These are phyloP conservation scores for Coemansia sp. DNA, from an alignment of 371 early-diverging fungal species.

Conservation along the genomic window DNA sequence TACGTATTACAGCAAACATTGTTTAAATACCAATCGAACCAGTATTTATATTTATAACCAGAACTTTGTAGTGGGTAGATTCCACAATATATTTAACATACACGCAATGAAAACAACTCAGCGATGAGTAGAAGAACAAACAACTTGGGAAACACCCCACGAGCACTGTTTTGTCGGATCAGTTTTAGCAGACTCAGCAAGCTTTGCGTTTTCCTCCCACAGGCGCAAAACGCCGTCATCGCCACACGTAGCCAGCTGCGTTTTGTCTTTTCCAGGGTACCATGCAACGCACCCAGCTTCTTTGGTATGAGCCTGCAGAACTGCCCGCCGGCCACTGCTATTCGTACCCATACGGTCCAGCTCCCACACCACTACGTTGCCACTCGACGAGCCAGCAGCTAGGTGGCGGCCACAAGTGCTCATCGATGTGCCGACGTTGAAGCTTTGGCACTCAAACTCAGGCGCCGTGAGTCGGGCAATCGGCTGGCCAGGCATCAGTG, in stretches of 20 bases:
- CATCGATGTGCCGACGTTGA: constrained; percentile 26
- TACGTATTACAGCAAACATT: no score
- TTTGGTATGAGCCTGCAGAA: constrained; percentile 41
- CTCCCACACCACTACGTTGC: constrained; percentile 51
- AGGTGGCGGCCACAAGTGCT: constrained; percentile 41
- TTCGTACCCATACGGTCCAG: constrained; percentile 33
- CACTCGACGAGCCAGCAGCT: constrained; percentile 51
- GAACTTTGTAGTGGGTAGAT: no score
- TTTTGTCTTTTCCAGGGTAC: constrained; percentile 33
- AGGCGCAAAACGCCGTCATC: constrained; percentile 44
- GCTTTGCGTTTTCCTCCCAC: constrained; percentile 31
- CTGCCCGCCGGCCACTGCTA: constrained; percentile 19
- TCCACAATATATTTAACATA: not conserved
- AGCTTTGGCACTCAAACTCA: constrained; percentile 49
- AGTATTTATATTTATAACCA: no score
- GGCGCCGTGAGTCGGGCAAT: constrained; percentile 32
- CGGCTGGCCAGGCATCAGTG: constrained; percentile 24
- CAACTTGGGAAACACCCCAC: constrained; percentile 33
- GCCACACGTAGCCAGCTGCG: constrained; percentile 45
- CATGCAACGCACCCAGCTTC: constrained; percentile 50
- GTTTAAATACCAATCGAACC: no score
- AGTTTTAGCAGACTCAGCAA: constrained; percentile 13
- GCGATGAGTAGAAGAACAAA: not conserved
- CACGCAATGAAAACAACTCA: not conserved
- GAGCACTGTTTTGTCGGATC: constrained; percentile 25